Percentiles rank a stretch among this genome's conserved stretches.
Evolutionary conservation across 768 basidiomycete species (phyloP).

Genomic region (Macrolepiota dolichaula): DNA sequence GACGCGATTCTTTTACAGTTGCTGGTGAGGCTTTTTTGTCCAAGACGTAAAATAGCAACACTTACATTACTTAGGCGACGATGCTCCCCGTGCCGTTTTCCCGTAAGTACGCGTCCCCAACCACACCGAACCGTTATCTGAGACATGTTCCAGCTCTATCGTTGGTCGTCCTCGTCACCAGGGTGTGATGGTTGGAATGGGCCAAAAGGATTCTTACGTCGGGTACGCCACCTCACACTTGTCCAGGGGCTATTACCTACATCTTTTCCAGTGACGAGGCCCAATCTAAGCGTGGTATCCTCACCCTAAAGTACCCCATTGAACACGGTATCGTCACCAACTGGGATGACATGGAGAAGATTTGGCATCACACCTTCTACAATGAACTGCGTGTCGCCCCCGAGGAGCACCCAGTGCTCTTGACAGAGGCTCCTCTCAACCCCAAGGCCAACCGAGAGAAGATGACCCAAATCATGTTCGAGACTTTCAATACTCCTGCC

Average conservation of each 20-base stretch:
- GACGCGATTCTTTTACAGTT: conserved; percentile 38
- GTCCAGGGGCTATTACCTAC: conserved; percentile 70
- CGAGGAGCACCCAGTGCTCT: conserved; percentile 88
- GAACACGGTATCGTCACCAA: conserved; percentile 96
- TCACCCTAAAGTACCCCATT: conserved; percentile 88
- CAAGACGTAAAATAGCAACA: conserved; percentile 8
- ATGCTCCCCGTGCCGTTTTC: conserved; percentile 91
- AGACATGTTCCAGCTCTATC: conserved; percentile 58
- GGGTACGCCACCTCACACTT: conserved; percentile 50
- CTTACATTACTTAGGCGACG: conserved; percentile 60
- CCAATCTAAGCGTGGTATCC: conserved; percentile 90
- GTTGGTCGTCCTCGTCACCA: conserved; percentile 94
- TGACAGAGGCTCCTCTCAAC: conserved; percentile 91
- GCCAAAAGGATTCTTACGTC: conserved; percentile 94
- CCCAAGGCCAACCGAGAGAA: conserved; percentile 92
- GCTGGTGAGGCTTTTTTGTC: conserved; percentile 45
- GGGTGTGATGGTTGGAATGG: conserved; percentile 97
- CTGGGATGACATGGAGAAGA: conserved; percentile 99
- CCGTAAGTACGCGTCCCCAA: conserved; percentile 59
- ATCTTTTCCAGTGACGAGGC: conserved; percentile 90
- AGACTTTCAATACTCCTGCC: conserved; percentile 91
- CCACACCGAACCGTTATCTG: not conserved
- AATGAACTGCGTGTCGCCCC: conserved; percentile 93
- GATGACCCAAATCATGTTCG: conserved; percentile 97
- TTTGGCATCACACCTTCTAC: conserved; percentile 98